A percentile compares a stretch with the other conserved stretches of the same genome.
Conservation (phyloP, 192 early-diverging fungal species). For the Glomus cerebriforme region DNA sequence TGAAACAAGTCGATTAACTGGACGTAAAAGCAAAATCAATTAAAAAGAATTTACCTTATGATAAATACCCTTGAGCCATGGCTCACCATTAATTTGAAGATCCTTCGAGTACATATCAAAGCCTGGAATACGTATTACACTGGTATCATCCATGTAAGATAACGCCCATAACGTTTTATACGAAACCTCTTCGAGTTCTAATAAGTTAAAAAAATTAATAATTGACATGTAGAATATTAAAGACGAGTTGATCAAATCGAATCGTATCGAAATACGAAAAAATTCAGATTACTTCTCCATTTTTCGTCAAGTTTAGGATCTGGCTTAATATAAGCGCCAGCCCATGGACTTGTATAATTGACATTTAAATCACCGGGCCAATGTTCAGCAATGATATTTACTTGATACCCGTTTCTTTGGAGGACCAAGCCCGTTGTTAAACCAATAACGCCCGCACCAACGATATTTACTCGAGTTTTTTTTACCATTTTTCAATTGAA, state of each 20-base stretch:
- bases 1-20: not conserved
- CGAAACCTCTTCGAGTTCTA: conserved; percentile 39
- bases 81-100: conserved; percentile 26
- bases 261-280: too few relatives aligned
- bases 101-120: conserved; percentile 45
- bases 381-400: conserved; percentile 63
- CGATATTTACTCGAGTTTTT: conserved; percentile 42
- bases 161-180: conserved; percentile 49
- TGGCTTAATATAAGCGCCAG: conserved; percentile 50
- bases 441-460: conserved; percentile 79
- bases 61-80: conserved; percentile 52
- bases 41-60: conserved; percentile 40
- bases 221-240: too few relatives aligned
- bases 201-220: too few relatives aligned
- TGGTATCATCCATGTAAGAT: conserved; percentile 40
- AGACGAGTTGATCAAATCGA: too few relatives aligned
- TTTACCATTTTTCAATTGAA: conserved; percentile 1
- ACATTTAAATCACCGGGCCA: conserved; percentile 48
- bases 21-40: not conserved
- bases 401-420: conserved; percentile 58
- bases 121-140: conserved; percentile 39
- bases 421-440: conserved; percentile 71
- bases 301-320: conserved; percentile 39
- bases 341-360: conserved; percentile 57
- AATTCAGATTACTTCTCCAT: conserved; percentile 36